Evolutionary conservation across 225 moss, liverwort and hornwort species (phyloP).

Genomic region (Pseudisothecium myosuroides): DNA sequence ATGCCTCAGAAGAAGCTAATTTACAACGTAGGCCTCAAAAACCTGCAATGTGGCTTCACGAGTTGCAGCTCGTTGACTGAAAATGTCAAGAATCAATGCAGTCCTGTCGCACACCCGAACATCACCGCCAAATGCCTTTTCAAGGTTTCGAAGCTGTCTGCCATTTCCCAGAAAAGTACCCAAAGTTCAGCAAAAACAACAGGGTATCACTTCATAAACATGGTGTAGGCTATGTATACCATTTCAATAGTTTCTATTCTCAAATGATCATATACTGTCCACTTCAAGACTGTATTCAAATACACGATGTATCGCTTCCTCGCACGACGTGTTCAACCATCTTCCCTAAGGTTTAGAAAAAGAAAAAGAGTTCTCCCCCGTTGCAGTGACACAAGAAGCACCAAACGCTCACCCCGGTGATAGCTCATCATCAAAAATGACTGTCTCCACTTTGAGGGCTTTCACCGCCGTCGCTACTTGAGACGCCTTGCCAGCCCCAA

Average conservation of each 20-base stretch:
- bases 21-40: background rate
- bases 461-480: constrained; percentile 81
- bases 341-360: background rate
- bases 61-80: constrained; percentile 95
- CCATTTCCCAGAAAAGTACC: background rate
- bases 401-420: constrained; percentile 69
- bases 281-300: background rate
- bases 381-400: background rate
- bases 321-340: background rate
- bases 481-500: constrained; percentile 90
- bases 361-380: background rate
- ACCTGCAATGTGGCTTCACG: constrained; percentile 96
- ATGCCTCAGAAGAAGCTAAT: background rate
- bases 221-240: background rate
- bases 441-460: constrained; percentile 85
- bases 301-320: background rate
- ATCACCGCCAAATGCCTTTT: constrained; percentile 75
- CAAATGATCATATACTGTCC: background rate
- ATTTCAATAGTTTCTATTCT: background rate
- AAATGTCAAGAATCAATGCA: constrained; percentile 96
- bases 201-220: background rate
- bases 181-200: background rate
- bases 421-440: constrained; percentile 96
- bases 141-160: constrained; percentile 94
- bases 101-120: constrained; percentile 98